Evolutionary conservation across 83 land plant species (phyloP).

Genomic region (Larix sibirica): DNA sequence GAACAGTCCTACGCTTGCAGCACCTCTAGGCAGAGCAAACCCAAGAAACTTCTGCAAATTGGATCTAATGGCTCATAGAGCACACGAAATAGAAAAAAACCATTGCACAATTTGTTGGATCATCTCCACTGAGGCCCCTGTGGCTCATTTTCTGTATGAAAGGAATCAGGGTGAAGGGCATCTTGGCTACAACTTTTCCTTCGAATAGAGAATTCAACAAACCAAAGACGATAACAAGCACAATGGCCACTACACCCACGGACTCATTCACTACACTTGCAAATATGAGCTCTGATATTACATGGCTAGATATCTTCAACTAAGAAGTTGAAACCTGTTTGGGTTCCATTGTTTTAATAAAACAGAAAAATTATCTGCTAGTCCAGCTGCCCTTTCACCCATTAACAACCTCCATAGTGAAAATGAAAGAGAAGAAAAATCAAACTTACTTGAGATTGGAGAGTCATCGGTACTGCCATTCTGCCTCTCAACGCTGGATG

Average conservation of each 20-base stretch:
- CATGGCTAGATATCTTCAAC: too few relatives aligned
- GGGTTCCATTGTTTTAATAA: too few relatives aligned
- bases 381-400: too few relatives aligned
- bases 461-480: too few relatives aligned
- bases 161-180: constrained; percentile 72
- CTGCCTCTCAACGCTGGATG: too few relatives aligned
- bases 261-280: constrained; percentile 29
- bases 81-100: constrained; percentile 82
- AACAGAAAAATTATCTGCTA: too few relatives aligned
- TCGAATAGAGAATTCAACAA: constrained; percentile 83
- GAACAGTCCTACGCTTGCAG: constrained; percentile 47
- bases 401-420: too few relatives aligned
- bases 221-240: constrained; percentile 85
- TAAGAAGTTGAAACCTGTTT: too few relatives aligned
- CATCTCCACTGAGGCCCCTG: constrained; percentile 75
- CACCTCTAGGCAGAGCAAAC: constrained; percentile 84
- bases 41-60: constrained; percentile 91
- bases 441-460: too few relatives aligned
- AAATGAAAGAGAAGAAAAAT: too few relatives aligned
- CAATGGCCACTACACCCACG: constrained; percentile 82
- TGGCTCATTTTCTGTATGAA: constrained; percentile 88
- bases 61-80: constrained; percentile 81
- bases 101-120: constrained; percentile 88
- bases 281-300: too few relatives aligned
- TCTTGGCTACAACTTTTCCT: constrained; percentile 79